phyloP scores from a whole-genome alignment of 2,329 filamentous ascomycete species.

The Arthroderma sp. region DNA sequence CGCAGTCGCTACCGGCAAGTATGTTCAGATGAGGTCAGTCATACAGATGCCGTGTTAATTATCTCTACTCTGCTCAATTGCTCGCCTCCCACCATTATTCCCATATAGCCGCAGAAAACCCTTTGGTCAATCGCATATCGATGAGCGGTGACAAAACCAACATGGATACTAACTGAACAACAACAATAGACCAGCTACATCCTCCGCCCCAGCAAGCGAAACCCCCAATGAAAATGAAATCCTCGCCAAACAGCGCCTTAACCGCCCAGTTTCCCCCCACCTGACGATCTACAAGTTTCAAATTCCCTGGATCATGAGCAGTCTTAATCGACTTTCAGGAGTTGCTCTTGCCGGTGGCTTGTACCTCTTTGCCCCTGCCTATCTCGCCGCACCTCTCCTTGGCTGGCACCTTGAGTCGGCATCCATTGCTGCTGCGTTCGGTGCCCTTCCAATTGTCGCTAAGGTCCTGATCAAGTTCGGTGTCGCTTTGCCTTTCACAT shows the following conservation, averaged over 20 bases:
- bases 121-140: too few species aligned
- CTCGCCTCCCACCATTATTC: too few species aligned
- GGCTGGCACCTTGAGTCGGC: conserved; percentile 58
- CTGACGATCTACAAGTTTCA: conserved; percentile 73
- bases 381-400: conserved; percentile 64
- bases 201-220: conserved; percentile 15
- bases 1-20: conserved; percentile 30
- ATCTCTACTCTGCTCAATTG: too few species aligned
- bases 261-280: conserved; percentile 74
- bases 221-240: conserved; percentile 35
- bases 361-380: conserved; percentile 68
- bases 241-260: conserved; percentile 66
- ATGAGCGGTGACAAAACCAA: too few species aligned
- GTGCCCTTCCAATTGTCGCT: conserved; percentile 43
- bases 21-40: conserved; percentile 31
- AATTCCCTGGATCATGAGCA: conserved; percentile 70
- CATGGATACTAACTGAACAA: too few species aligned
- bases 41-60: too few species aligned
- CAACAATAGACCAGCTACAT: conserved; percentile 11
- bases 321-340: conserved; percentile 75
- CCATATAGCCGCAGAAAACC: too few species aligned
- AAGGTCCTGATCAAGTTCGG: conserved; percentile 48
- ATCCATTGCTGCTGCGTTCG: conserved; percentile 51
- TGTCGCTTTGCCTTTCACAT: conserved; percentile 53
- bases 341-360: conserved; percentile 55